These are phyloP conservation scores for Xerocomus tenax DNA, from an alignment of 1,284 basidiomycete species.

Conservation along the genomic window DNA sequence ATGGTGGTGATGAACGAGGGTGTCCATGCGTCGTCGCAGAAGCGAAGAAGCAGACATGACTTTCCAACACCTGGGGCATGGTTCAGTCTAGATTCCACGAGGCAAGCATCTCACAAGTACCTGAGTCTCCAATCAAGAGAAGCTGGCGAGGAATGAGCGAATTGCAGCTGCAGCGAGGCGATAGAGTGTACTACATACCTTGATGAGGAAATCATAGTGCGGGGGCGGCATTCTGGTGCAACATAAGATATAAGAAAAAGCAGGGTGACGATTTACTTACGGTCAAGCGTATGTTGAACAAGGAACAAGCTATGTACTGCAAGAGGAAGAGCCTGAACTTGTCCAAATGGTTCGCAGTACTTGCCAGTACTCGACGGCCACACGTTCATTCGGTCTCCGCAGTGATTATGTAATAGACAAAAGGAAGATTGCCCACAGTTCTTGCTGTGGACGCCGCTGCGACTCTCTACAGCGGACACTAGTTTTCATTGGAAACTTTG, in stretches of 20 bases:
- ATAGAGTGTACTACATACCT: conserved; percentile 41
- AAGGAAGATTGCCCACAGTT: too few relatives aligned
- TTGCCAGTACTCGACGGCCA: background rate
- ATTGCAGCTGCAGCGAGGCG: background rate
- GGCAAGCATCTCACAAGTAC: conserved; percentile 34
- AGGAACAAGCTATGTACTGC: background rate
- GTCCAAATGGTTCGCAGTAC: background rate
- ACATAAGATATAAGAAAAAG: background rate
- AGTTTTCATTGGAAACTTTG: too few relatives aligned
- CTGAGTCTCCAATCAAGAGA: conserved; percentile 93
- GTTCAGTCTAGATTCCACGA: background rate
- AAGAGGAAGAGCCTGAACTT: background rate
- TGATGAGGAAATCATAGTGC: conserved; percentile 90
- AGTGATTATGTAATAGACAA: conserved; percentile 18
- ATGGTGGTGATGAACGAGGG: conserved; percentile 99
- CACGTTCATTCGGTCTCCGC: conserved; percentile 19
- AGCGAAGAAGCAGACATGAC: conserved; percentile 94
- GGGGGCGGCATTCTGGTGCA: conserved; percentile 61
- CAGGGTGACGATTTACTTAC: background rate
- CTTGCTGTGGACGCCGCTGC: too few relatives aligned
- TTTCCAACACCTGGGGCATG: conserved; percentile 79
- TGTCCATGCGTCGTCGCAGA: conserved; percentile 99
- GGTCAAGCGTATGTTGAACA: conserved; percentile 1
- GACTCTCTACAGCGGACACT: too few relatives aligned
- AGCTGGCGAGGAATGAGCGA: conserved; percentile 44